Evolutionary conservation across 148 eudicot genomes (phyloP), one percentile per base, ranked within the genome.

Genomic region (Silene latifolia): DNA sequence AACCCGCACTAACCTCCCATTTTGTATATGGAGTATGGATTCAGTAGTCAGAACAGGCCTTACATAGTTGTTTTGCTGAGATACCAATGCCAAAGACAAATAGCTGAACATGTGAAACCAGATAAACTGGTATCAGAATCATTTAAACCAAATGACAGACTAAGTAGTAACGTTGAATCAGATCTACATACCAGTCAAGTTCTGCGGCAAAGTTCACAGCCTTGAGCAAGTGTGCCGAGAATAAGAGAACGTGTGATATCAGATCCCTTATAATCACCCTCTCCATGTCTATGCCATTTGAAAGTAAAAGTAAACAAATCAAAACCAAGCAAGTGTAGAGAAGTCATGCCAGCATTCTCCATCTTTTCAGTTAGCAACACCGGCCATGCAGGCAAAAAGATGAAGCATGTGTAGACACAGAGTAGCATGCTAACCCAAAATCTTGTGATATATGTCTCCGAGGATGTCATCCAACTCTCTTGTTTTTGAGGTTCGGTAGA

Each of bases 371-470:
- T 4, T 20, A 12, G 54, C 18, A 61, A 42, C 72, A 74, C 74
- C 71, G 66, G 72, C 21, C 74, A 32, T 53, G 60, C 59, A 51
- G n/a, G 69, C 29, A 54, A 62, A 69, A 80, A 78, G 73, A 79
- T 51, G 63, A 63, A 47, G 64, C 72, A 74, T 42, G 67, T 66
- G 53, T 17, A 51, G 32, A 47, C 7, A 44, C 9, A 74, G 66
- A n/a, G 63, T 74, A 72, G 35, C 15, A 73, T 82, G 74, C 61
- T 87, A 47, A 95, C 99, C 99, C 64, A 95, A 82, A 79, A 95
- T 90, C 79, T 95, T 95, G 79, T 95, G 99, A 87, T 92, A 92
- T 79, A 95, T 86, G 79, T 95, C 99, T 71, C 99, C 99, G 20
- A 95, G 88, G 79, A 95, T 85, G 78, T 81, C 84, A 83, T 95